phyloP scores from a whole-genome alignment of 257 asterid genomes.

The Lycium ferocissimum region DNA sequence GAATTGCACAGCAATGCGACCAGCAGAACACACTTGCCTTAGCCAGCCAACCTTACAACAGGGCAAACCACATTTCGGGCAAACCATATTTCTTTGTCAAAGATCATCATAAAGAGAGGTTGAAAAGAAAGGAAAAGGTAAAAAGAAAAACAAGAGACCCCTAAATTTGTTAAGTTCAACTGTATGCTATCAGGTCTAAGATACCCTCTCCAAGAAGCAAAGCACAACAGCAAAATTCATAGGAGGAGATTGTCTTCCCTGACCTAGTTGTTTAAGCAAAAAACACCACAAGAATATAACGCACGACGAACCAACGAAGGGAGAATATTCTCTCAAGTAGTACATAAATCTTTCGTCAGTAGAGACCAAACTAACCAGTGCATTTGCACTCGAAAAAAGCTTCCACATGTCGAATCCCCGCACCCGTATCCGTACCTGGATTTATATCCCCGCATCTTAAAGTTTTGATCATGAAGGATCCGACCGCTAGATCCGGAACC shows the following conservation, averaged over 20 bases:
- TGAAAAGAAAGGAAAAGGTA: not conserved
- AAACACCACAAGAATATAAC: not conserved
- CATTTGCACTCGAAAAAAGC: no score
- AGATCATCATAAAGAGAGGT: not conserved
- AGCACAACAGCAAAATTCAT: not conserved
- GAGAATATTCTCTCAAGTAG: not conserved
- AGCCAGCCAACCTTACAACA: not conserved
- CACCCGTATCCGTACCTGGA: no score
- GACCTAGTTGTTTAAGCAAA: conserved; percentile 31
- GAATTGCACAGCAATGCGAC: not conserved
- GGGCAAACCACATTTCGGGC: not conserved
- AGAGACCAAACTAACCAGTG: conserved; percentile 23
- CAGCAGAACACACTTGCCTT: not conserved
- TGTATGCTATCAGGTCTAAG: not conserved
- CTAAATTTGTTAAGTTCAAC: not conserved
- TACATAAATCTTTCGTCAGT: conserved; percentile 12
- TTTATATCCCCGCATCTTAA: no score
- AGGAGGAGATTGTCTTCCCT: not conserved
- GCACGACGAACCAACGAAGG: not conserved
- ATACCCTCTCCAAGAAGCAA: conserved; percentile 13
- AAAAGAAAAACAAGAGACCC: not conserved
- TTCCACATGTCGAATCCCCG: no score
- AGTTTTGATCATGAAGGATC: no score
- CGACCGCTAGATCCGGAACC: no score
- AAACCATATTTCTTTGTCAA: conserved; percentile 1